Conservation (phyloP, 352 stramenopile genomes). For the Phytophthora boehmeriae region DNA sequence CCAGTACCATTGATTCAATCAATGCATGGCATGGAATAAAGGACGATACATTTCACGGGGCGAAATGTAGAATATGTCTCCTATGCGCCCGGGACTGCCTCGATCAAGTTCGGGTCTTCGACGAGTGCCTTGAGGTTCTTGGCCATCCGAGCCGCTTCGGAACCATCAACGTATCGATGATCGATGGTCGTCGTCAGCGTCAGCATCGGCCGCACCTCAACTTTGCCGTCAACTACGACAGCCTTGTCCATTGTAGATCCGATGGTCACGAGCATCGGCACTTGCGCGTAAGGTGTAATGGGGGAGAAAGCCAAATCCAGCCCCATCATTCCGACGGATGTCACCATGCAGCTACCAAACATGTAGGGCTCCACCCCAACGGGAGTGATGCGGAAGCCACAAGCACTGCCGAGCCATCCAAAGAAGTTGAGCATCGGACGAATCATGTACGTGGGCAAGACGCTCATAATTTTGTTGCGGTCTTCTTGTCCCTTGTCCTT, state of each 20-base stretch:
- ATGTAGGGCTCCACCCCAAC: slow-evolving; percentile 74
- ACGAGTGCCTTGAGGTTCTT: slow-evolving; percentile 56
- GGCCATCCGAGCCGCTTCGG: slow-evolving; percentile 63
- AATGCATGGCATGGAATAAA: no score
- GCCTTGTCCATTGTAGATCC: slow-evolving; percentile 68
- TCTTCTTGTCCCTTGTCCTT: slow-evolving; percentile 65
- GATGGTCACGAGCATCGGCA: slow-evolving; percentile 72
- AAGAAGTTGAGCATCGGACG: slow-evolving; percentile 62
- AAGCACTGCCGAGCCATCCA: slow-evolving; percentile 63
- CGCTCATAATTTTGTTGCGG: slow-evolving; percentile 65
- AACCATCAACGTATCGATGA: slow-evolving; percentile 70
- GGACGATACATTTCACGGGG: slow-evolving; percentile 10
- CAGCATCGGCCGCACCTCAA: slow-evolving; percentile 66
- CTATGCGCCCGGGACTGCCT: slow-evolving; percentile 43
- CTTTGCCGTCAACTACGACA: slow-evolving; percentile 60
- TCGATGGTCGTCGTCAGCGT: slow-evolving; percentile 78
- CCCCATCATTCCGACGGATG: slow-evolving; percentile 74
- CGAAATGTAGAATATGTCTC: neutral
- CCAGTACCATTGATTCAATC: no score
- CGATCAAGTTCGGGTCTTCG: slow-evolving; percentile 56
- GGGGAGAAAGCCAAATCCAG: slow-evolving; percentile 71
- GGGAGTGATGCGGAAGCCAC: slow-evolving; percentile 54
- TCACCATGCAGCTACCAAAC: slow-evolving; percentile 78
- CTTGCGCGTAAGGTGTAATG: slow-evolving; percentile 66
- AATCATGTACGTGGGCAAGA: slow-evolving; percentile 63